Base-by-base conservation (phyloP, 179 eudicot genomes). In the Carnegiea gigantea region DNA sequence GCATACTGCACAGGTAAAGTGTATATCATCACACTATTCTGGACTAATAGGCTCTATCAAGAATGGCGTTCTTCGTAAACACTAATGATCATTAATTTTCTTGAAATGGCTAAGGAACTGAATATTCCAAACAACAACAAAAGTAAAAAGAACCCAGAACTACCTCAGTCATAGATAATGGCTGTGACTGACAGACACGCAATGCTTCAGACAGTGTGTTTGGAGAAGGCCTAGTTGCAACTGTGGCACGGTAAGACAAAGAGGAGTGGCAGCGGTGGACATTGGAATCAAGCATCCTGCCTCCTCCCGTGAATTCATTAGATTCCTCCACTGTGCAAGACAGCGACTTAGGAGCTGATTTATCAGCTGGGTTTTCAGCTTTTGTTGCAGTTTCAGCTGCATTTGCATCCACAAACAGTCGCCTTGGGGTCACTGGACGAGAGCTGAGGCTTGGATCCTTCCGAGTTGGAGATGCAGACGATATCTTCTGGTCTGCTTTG, bases 91-190 rank as follows among this genome's bases (percentile, higher is more conserved):
- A 0, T 48, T 48, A 48, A 48, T 10, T 10, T 48, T 48, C 14
- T 48, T 13, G 14, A 48, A 48, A 48, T 48, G 53, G 53, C 3
- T 9, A 48, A 48, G 15, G 53, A 10, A 54, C 7, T 54, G 62
- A 40, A 54, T 14, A 54, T 0, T 18, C 60, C 21, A 14, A 15
- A 62, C 28, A 62, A 14, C n/a, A 18, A 23, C 68, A n/a, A 62
- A 62, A 62, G 6, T 4, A 65, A 65, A 14, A n/a, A 12, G 2
- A 2, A 26, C 5, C 11, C 36, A 36, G n/a, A 15, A 44, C 57
- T 90, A 96, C 99, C 97, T 95, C 94, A 79, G 84, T 64, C 95
- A 91, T 93, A 78, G 97, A 92, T 82, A 92, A 86, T 9, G 99
- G 99, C 84, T 92, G 99, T 72, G 99, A 96, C 80, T 93, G 92